Conservation (phyloP, 2,329 filamentous ascomycete species). For the Westerdykella ornata region DNA sequence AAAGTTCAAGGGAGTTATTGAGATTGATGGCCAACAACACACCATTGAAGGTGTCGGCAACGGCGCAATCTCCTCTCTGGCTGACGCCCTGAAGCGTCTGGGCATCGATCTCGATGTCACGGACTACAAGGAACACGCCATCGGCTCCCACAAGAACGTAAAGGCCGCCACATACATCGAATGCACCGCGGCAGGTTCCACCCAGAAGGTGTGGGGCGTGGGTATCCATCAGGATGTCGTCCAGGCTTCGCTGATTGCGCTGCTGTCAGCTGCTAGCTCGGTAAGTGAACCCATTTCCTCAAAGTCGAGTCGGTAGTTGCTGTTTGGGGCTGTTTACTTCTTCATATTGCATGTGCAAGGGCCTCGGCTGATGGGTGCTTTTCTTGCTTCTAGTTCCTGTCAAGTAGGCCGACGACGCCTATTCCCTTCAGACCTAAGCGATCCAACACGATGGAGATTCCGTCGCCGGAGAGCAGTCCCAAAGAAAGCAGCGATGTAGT, state of each 20-base stretch:
- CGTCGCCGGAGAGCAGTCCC: conserved; percentile 18
- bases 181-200: conserved; percentile 62
- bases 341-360: not conserved
- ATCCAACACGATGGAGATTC: conserved; percentile 42
- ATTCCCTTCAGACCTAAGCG: conserved; percentile 55
- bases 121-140: conserved; percentile 95
- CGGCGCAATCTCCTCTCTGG: conserved; percentile 83
- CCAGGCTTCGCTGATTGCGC: conserved; percentile 77
- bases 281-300: conserved; percentile 48
- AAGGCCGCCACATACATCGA: conserved; percentile 96
- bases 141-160: conserved; percentile 71
- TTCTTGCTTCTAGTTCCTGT: conserved; percentile 56
- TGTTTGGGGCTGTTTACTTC: not conserved
- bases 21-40: conserved; percentile 74
- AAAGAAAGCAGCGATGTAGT: conserved; percentile 10
- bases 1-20: conserved; percentile 76
- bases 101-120: conserved; percentile 84
- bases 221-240: conserved; percentile 90
- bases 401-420: conserved; percentile 62
- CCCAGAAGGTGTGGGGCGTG: conserved; percentile 78
- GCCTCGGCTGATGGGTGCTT: not conserved
- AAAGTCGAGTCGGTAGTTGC: not conserved
- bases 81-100: conserved; percentile 68
- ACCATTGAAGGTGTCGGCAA: conserved; percentile 74
- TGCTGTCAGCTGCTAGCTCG: conserved; percentile 77